Base-by-base conservation (phyloP, 768 basidiomycete genomes). In the Auricularia sp. region DNA sequence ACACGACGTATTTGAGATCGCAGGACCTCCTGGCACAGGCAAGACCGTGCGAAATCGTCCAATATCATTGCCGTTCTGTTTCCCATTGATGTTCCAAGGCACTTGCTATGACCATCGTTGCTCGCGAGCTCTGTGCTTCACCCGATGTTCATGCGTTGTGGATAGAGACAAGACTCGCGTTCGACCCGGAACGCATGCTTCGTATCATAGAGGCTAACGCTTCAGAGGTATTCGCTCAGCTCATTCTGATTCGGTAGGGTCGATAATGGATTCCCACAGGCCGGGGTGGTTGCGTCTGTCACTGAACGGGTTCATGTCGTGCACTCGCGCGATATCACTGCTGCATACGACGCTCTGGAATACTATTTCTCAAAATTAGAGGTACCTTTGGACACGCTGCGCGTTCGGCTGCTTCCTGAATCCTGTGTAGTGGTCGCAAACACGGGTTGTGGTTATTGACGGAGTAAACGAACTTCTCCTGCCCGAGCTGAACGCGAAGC, bases 41-140 rank as follows among this genome's bases (percentile, higher is more conserved):
- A 59, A 59, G 34, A 59, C 56, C n/a, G 56, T 59, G 29, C 29
- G 54, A 35, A 13, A 4, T 35, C 56, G 14, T 18, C 18, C 14
- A 29, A 29, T 16, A 51, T 21, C 47, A 16, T 16, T 51, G 18
- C 34, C 6, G 24, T 8, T 59, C 56, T n/a, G 21, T 14, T 33
- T 21, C 18, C 6, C 10, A 14, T 29, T 33, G 7, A 29, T 6
- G 3, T 24, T 18, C 24, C 24, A 33, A 59, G 56, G 34, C 56
- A 29, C 56, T 59, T 11, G 56, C 56, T 18, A 59, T 59, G 56
- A 59, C 56, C 34, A 59, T 59, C 34, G 56, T 59, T 8, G 56
- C 56, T 13, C 24, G 56, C 24, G 56, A 59, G 24, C 34, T 59
- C 29, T 14, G 11, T 18, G 13, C 56, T 10, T 34, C 21, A 7